Conservation (phyloP, 495 filamentous ascomycete species). For the Aspergillus ostianus region DNA sequence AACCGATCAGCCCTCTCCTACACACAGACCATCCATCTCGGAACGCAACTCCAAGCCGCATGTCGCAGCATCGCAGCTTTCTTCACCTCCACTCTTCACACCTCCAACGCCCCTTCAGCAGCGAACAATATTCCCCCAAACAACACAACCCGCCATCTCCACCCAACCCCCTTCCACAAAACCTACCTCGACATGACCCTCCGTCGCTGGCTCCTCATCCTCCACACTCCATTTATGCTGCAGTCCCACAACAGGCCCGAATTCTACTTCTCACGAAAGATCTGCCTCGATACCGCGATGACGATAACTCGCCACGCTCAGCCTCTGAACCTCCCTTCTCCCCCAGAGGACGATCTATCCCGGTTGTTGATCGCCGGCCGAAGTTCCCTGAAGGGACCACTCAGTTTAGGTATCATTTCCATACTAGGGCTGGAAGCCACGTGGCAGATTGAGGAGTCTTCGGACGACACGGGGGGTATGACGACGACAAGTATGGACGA, state of each 20-base stretch:
- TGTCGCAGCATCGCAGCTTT: conserved; percentile 19
- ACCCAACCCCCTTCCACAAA: conserved; percentile 13
- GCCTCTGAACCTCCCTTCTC: conserved; percentile 11
- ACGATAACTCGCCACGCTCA: conserved; percentile 22
- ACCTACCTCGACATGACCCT: conserved; percentile 39
- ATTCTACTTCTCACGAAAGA: conserved; percentile 49
- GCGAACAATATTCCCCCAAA: neutral
- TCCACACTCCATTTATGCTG: conserved; percentile 45
- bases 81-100: conserved; percentile 7
- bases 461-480: neutral
- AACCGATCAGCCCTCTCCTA: conserved; percentile 37
- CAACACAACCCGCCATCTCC: conserved; percentile 11
- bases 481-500: conserved; percentile 10
- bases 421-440: conserved; percentile 21
- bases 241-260: conserved; percentile 39
- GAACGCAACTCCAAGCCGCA: conserved; percentile 8
- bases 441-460: conserved; percentile 25
- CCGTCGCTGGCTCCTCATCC: conserved; percentile 43
- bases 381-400: conserved; percentile 22
- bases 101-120: neutral
- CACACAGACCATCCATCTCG: conserved; percentile 26
- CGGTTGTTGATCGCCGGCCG: conserved; percentile 12
- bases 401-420: conserved; percentile 23
- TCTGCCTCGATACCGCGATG: conserved; percentile 38
- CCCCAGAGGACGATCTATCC: conserved; percentile 13